Base-by-base conservation (phyloP, 1,284 basidiomycete genomes). In the Sanghuangporus sanghuang region DNA sequence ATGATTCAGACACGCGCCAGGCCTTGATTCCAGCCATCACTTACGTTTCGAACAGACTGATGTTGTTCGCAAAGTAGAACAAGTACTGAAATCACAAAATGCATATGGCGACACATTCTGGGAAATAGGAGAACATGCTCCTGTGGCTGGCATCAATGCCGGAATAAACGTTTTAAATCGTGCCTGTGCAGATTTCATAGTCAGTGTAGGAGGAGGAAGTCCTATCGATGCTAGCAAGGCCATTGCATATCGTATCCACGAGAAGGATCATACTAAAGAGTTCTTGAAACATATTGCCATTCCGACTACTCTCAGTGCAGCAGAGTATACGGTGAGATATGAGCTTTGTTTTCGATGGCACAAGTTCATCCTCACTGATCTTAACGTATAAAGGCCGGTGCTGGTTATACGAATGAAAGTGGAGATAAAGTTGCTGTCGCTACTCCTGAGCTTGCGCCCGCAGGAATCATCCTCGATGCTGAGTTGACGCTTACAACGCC, bases 271-370 rank as follows among this genome's bases (percentile, higher is more conserved):
- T 9, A 8, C 46, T 16, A 82, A 80, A 2, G 63, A 78, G 69
- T 69, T 77, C 75, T 61, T 79, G 69, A 69, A 66, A 39, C 83
- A 87, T 68, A 86, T 94, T 63, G 88, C 90, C 4, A 85, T 93
- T 59, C 92, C 92, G 0, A 94, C 92, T 1, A 93, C 92, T 6
- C 75, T 93, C 38, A 90, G 87, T 67, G 90, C 90, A 1, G 92
- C 92, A 0, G 91, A 93, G 71, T 90, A 89, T 70, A 80, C 81
- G 57, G 88, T 86, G 67, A 64, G 80, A 71, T 14, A 2, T 14
- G 6, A 7, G 1, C 7, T 5, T 48, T 7, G 4, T 21, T 38
- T 38, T 14, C 52, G 5, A 38, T 40, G 12, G 16, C 35, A 38
- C n/a, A 18, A 8, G 6, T 40, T 7, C 32, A 14, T 12, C 12